Evolutionary conservation across 1,284 basidiomycete species (phyloP).

Genomic region (Phylloboletellus chloephorus): DNA sequence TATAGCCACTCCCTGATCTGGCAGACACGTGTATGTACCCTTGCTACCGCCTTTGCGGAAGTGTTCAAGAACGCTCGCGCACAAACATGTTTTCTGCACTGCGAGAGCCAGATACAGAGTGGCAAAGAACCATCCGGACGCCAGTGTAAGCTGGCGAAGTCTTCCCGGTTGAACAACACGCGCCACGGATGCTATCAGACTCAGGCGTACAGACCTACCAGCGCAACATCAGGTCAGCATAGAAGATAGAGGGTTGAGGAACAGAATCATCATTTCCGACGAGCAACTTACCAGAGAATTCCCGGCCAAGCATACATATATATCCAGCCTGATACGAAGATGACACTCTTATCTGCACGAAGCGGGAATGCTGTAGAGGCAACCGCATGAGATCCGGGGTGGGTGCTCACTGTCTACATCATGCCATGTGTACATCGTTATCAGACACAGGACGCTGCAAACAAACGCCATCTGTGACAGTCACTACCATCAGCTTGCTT

Average conservation of each 20-base stretch:
- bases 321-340: neutral
- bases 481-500: neutral
- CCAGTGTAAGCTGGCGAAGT: constrained; percentile 4
- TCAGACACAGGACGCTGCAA: neutral
- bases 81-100: neutral
- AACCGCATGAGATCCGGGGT: neutral
- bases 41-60: neutral
- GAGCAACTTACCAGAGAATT: neutral
- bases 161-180: constrained; percentile 5
- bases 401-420: neutral
- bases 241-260: neutral
- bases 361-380: neutral
- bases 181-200: constrained; percentile 8
- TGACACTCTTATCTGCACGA: neutral
- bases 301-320: neutral
- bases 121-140: neutral
- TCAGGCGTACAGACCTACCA: constrained; percentile 8
- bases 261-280: neutral
- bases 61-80: neutral
- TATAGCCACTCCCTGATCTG: neutral
- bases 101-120: neutral
- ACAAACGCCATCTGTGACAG: neutral
- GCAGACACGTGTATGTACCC: neutral
- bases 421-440: neutral
- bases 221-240: neutral